Conservation (phyloP, 805 yeast species). For the Myxozyma vanderwaltii region DNA sequence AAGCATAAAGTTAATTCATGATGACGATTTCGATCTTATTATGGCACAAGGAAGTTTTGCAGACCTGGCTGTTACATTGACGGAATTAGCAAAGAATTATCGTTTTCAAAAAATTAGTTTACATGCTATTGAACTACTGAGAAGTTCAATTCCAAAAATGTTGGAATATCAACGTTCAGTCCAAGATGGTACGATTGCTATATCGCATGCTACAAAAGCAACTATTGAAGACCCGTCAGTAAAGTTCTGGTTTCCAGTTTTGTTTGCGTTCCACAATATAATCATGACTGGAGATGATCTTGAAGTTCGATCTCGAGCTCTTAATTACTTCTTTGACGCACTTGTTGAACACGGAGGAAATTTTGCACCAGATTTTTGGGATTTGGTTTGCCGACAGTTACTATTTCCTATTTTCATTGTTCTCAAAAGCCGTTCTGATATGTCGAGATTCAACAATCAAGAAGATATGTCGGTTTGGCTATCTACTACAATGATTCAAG, state of each 20-base stretch:
- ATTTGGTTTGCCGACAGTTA: constrained; percentile 69
- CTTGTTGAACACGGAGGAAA: constrained; percentile 76
- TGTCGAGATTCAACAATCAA: constrained; percentile 63
- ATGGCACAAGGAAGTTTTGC: constrained; percentile 66
- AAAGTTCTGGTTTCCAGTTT: constrained; percentile 80
- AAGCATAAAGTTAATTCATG: constrained; percentile 62
- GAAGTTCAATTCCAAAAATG: constrained; percentile 59
- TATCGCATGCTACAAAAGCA: constrained; percentile 24
- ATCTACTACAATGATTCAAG: constrained; percentile 94
- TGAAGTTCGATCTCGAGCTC: constrained; percentile 88
- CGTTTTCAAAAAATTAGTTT: constrained; percentile 78
- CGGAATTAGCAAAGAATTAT: constrained; percentile 81
- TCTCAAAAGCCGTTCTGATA: constrained; percentile 72
- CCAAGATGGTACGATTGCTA: constrained; percentile 19
- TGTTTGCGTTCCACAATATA: constrained; percentile 81
- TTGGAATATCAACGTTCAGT: constrained; percentile 44
- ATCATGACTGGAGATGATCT: constrained; percentile 92
- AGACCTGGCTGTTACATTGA: constrained; percentile 71
- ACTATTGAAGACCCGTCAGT: constrained; percentile 39
- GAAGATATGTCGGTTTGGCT: constrained; percentile 95
- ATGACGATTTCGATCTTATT: constrained; percentile 62
- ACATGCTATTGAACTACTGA: constrained; percentile 75
- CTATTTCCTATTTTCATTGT: constrained; percentile 89
- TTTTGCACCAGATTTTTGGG: constrained; percentile 81
- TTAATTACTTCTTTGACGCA: constrained; percentile 78